Evolutionary conservation across 495 filamentous ascomycete genomes (phyloP), one percentile per base, ranked within the genome.

Genomic region (Elasticomyces elasticus): DNA sequence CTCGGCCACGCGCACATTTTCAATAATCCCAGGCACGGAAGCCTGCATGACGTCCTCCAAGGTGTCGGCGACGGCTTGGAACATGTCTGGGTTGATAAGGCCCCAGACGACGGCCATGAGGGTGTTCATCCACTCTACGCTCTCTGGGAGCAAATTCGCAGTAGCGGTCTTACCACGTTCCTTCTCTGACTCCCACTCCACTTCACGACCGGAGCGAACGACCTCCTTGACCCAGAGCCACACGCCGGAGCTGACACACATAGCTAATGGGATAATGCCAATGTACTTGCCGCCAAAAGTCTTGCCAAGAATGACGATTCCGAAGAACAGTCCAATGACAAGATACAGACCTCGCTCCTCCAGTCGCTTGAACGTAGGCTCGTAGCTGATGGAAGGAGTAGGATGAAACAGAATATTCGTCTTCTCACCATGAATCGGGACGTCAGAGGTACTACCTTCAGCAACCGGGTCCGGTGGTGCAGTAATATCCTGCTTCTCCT

Each of bases 31-130:
- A 0, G 91, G 91, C 0, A 94, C 83, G 9, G 87, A 94, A 22
- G 89, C 91, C 71, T 94, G 88, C 91, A 97, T 96, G 45, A 97
- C 86, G 64, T 97, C 91, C 67, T 89, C 87, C 11, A 89, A 78
- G 0, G 80, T 81, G 65, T 87, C 82, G 19, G 81, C 82, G 24
- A 86, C 72, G 0, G 79, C 78, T 9, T 76, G 73, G 62, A 97
- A 86, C 89, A 97, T 94, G 1, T 95, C 91, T 0, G 91, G 91
- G 60, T 96, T 89, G 52, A 95, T 79, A 1, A 95, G 70, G 1
- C 87, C 86, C 90, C 91, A 97, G 12, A 90, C 72, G 43, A 94
- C 75, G 0, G 77, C 77, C 13, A 97, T 64, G 33, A 92, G 77
- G 0, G 81, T 87, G 65, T 97, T 96, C 79, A 97, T 81, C 91